Evolutionary conservation across 306 rosid species (phyloP).

Genomic region (Cicer arietinum): DNA sequence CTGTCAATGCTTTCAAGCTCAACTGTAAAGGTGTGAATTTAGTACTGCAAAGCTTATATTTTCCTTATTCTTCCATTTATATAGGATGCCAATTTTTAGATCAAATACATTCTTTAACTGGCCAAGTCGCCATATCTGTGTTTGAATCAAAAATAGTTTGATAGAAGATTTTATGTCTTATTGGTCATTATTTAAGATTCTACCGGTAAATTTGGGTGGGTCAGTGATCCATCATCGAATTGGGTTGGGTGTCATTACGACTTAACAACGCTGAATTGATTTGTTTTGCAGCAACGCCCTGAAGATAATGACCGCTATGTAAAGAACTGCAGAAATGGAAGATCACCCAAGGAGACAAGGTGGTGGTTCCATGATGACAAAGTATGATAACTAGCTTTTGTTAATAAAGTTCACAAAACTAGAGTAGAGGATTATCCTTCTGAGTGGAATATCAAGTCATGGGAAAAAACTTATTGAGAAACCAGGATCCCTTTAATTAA

Average conservation of each 20-base stretch:
- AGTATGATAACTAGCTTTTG: constrained; percentile 59
- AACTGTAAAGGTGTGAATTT: constrained; percentile 73
- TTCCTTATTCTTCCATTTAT: constrained; percentile 22
- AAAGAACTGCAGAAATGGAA: constrained; percentile 96
- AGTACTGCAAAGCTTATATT: constrained; percentile 31
- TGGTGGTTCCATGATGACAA: constrained; percentile 99
- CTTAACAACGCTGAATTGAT: constrained; percentile 25
- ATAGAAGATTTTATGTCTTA: constrained; percentile 18
- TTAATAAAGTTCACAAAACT: constrained; percentile 52
- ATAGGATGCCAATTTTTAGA: constrained; percentile 20
- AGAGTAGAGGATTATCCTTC: constrained; percentile 63
- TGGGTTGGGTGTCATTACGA: constrained; percentile 31
- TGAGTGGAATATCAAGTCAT: constrained; percentile 52
- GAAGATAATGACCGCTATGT: constrained; percentile 99
- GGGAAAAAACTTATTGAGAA: constrained; percentile 53
- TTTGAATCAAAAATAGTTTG: constrained; percentile 10
- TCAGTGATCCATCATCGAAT: constrained; percentile 4
- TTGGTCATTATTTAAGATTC: constrained; percentile 4
- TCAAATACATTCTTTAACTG: neutral
- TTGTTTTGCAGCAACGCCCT: constrained; percentile 93
- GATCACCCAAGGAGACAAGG: constrained; percentile 99
- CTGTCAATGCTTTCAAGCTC: constrained; percentile 99
- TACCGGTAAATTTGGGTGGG: neutral
- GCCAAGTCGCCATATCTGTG: neutral
- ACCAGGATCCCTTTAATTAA: constrained; percentile 54